A percentile compares a stretch with the other conserved stretches of the same genome.
Conservation (phyloP, 345 rosid species). For the Eutrema heterophyllum region DNA sequence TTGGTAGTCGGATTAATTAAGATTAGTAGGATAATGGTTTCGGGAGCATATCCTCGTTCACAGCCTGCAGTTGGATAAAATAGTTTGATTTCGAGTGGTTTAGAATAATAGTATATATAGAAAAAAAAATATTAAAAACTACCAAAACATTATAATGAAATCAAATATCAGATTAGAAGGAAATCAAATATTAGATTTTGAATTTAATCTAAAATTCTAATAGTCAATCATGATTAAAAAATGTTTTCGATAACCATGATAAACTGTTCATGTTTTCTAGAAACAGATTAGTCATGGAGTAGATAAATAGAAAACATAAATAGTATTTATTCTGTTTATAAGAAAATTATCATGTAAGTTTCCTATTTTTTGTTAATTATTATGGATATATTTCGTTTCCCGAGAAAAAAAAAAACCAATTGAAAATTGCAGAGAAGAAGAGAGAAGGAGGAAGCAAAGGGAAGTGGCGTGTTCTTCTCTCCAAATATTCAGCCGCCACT, state of each 20-base stretch:
- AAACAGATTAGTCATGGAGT: neutral
- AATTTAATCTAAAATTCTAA: neutral
- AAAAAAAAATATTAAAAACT: too few relatives aligned
- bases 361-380: neutral
- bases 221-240: neutral
- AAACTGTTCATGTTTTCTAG: neutral
- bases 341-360: neutral
- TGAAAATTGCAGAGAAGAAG: neutral
- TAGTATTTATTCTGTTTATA: neutral
- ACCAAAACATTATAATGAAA: too few relatives aligned
- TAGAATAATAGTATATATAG: too few relatives aligned
- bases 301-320: neutral
- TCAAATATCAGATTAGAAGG: neutral
- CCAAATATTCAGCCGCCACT: neutral
- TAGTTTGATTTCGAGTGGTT: too few relatives aligned
- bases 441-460: conserved; percentile 9
- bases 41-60: neutral
- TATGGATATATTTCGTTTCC: neutral
- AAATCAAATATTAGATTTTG: neutral
- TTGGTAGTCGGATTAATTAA: neutral
- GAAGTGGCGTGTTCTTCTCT: conserved; percentile 12
- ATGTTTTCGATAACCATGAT: neutral
- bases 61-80: too few relatives aligned
- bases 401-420: neutral
- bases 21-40: neutral